Base-by-base conservation (phyloP, 768 basidiomycete genomes). In the Galerina sulciceps region DNA sequence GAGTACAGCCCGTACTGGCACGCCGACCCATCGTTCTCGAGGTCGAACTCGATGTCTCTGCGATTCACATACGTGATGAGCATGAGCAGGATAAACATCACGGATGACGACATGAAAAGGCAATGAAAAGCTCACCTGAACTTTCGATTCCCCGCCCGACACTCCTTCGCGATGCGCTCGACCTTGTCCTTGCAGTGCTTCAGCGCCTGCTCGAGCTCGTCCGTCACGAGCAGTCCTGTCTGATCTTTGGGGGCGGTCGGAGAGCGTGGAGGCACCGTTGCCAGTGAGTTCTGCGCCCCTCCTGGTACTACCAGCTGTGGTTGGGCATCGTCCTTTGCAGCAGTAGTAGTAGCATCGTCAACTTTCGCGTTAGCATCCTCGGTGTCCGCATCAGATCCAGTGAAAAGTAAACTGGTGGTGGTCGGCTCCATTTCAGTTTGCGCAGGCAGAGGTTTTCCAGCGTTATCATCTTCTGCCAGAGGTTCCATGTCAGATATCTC, bases 11-110 rank as follows among this genome's bases (percentile, higher is more conserved):
- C 76, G 58, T 78, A 70, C 34, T 82, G 66, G 60, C 82, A 83
- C 10, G 66, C 67, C 2, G 65, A 57, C 35, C 57, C 47, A 63
- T 83, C 80, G 38, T 75, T 75, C 54, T 79, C 79, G 4, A 83
- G 66, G 62, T 84, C 82, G 54, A 82, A 84, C 60, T 81, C 82
- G 36, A 79, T 71, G 65, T 85, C 83, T 57, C 81, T 83, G 15
- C 14, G 59, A 37, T 34, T 36, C n/a, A n/a, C n/a, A 20, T 11
- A 26, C 42, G 41, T 22, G 17, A 31, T 47, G 38, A 6, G 1
- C 4, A 35, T 45, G 41, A 20, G 14, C 4, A 48, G 9, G 22
- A 34, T 18, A 22, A 38, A 35, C 31, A 8, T 6, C 8, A 22
- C 13, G 20, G 31, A n/a, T n/a, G 42, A 5, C 45, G 15, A 9